Conservation (phyloP, 805 yeast genomes). For the Wickerhamiella cacticola region DNA sequence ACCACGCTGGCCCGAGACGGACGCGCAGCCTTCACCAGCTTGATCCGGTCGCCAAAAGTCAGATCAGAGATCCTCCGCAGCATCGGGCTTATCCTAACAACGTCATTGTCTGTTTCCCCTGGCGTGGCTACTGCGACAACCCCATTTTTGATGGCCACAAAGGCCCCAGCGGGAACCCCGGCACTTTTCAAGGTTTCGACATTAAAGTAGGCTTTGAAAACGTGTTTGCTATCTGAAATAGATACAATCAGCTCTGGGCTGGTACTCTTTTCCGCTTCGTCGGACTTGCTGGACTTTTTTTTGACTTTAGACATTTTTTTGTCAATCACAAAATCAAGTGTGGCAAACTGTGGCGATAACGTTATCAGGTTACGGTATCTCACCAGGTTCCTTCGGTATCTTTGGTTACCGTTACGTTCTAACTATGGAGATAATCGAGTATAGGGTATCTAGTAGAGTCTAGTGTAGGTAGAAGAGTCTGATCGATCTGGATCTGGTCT, state of each 20-base stretch:
- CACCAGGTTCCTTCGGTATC: no score
- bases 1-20: constrained; percentile 38
- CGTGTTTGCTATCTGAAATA: constrained; percentile 17
- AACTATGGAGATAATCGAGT: no score
- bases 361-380: no score
- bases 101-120: constrained; percentile 20
- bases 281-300: constrained; percentile 11
- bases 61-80: constrained; percentile 35
- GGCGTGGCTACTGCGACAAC: constrained; percentile 26
- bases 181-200: constrained; percentile 21
- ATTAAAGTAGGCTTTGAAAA: constrained; percentile 21
- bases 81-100: constrained; percentile 22
- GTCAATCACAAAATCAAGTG: not conserved
- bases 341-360: not conserved
- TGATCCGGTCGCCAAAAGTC: constrained; percentile 41
- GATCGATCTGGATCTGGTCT: no score
- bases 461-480: no score
- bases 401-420: no score
- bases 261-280: not conserved
- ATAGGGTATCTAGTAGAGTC: no score
- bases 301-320: constrained; percentile 10
- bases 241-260: not conserved
- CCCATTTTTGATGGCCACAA: constrained; percentile 17
- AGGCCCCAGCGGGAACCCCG: constrained; percentile 25
- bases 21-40: constrained; percentile 38